phyloP scores from a whole-genome alignment of 345 rosid species.

The Eucalyptus rudis region DNA sequence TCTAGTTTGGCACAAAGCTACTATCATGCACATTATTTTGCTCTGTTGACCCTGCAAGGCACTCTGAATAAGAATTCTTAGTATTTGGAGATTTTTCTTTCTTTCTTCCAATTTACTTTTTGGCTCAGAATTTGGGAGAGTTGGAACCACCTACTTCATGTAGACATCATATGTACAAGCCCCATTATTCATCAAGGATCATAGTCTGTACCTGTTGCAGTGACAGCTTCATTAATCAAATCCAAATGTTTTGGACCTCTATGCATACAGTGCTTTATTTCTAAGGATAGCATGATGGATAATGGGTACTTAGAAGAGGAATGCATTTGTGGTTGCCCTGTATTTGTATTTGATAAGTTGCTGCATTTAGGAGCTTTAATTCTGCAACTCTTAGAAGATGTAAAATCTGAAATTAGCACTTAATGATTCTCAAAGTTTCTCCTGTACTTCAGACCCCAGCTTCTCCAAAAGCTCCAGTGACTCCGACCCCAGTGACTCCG shows the following conservation, averaged over 20 bases:
- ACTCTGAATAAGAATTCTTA: neutral
- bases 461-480: conserved; percentile 4
- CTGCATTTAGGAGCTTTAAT: neutral
- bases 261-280: neutral
- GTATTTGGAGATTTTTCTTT: neutral
- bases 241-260: neutral
- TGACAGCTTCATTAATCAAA: neutral
- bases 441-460: conserved; percentile 11
- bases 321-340: neutral
- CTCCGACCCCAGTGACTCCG: conserved; percentile 10
- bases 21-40: neutral
- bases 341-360: neutral
- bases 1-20: neutral
- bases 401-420: neutral
- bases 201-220: neutral
- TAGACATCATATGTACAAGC: neutral
- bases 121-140: neutral
- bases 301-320: neutral
- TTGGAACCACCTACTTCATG: neutral
- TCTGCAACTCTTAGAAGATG: neutral
- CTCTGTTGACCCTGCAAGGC: neutral
- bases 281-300: neutral
- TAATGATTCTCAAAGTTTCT: neutral
- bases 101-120: neutral
- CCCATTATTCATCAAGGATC: neutral